Evolutionary conservation across 2,329 filamentous ascomycete species (phyloP).

Genomic region (Xylaria arbuscula): DNA sequence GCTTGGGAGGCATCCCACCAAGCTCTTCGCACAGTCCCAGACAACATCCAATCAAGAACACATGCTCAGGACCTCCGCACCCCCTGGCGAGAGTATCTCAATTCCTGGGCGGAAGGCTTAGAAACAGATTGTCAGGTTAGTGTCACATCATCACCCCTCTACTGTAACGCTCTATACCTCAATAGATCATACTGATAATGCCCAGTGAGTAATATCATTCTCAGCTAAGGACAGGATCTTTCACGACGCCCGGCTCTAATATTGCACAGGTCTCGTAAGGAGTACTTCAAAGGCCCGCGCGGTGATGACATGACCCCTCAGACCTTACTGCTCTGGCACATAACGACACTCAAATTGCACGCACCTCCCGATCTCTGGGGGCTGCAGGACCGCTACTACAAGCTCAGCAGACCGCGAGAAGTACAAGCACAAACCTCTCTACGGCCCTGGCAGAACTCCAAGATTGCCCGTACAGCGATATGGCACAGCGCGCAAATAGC

Average conservation of each 20-base stretch:
- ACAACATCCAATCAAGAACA: constrained; percentile 40
- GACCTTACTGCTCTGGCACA: constrained; percentile 38
- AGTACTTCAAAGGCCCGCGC: constrained; percentile 17
- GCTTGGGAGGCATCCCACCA: constrained; percentile 43
- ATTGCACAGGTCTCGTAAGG: constrained; percentile 17
- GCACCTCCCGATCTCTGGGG: constrained; percentile 40
- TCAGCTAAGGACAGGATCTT: neutral
- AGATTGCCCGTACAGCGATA: constrained; percentile 37
- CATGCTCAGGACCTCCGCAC: constrained; percentile 22
- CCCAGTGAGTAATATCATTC: constrained; percentile 25
- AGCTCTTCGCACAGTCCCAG: constrained; percentile 41
- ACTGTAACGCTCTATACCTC: neutral
- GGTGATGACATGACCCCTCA: constrained; percentile 29
- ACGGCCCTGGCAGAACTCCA: constrained; percentile 35
- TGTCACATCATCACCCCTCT: neutral
- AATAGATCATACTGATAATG: constrained; percentile 18
- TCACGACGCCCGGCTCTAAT: neutral
- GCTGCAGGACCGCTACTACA: constrained; percentile 39
- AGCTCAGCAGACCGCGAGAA: constrained; percentile 14
- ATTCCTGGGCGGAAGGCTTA: constrained; percentile 31
- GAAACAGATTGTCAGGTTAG: constrained; percentile 39
- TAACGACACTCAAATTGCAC: constrained; percentile 39
- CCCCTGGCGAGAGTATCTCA: constrained; percentile 33
- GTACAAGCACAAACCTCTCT: constrained; percentile 33
- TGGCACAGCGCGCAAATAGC: constrained; percentile 43